Percentiles rank a stretch among this genome's conserved stretches.
Evolutionary conservation across 805 yeast species (phyloP).

Genomic region (Kodamaea restingae): DNA sequence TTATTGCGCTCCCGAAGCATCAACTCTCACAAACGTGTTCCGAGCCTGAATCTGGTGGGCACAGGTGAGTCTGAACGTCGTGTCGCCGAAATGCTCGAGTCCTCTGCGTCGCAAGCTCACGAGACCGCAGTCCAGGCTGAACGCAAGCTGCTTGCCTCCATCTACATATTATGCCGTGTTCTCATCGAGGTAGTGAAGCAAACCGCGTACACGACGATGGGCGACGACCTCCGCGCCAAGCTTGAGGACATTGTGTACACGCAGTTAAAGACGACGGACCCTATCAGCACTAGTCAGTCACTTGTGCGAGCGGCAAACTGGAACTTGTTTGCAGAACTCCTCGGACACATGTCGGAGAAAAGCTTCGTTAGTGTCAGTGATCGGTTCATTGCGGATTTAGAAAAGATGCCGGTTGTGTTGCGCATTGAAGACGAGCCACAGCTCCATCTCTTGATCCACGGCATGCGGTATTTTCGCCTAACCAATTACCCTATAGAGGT

Average conservation of each 20-base stretch:
- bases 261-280: constrained; percentile 85
- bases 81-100: neutral
- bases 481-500: constrained; percentile 82
- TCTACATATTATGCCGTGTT: constrained; percentile 86
- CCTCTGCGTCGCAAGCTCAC: constrained; percentile 36
- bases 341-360: constrained; percentile 87
- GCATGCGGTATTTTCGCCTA: constrained; percentile 81
- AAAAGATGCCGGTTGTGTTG: constrained; percentile 56
- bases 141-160: constrained; percentile 78
- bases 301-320: constrained; percentile 86
- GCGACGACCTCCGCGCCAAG: constrained; percentile 75
- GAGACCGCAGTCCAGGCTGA: constrained; percentile 80
- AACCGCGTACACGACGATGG: constrained; percentile 67
- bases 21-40: constrained; percentile 6
- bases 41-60: neutral
- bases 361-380: constrained; percentile 87
- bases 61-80: constrained; percentile 6
- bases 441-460: constrained; percentile 73
- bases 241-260: constrained; percentile 91
- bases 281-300: constrained; percentile 56
- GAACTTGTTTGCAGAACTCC: constrained; percentile 82
- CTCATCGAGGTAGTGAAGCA: constrained; percentile 89
- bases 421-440: constrained; percentile 46
- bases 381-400: constrained; percentile 87
- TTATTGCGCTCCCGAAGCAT: constrained; percentile 39